phyloP scores from a whole-genome alignment of 495 filamentous ascomycete species.

The Aspergillus haitiensis region DNA sequence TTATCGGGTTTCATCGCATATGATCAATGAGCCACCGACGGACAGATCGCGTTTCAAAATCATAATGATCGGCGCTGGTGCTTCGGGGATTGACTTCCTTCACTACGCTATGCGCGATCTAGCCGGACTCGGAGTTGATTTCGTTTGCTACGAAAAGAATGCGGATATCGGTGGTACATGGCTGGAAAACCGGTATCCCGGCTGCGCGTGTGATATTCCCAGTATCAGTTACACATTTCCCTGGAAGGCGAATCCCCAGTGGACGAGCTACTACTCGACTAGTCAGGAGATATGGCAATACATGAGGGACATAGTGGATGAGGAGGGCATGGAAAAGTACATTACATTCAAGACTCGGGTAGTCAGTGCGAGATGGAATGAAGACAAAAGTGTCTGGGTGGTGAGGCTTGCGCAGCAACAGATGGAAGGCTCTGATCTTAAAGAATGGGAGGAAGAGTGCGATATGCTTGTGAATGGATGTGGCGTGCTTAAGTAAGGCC shows the following conservation, averaged over 20 bases:
- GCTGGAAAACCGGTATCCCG: neutral
- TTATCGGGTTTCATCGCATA: neutral
- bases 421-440: neutral
- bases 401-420: neutral
- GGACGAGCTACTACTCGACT: neutral
- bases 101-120: neutral
- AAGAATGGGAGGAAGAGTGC: constrained; percentile 1
- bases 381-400: neutral
- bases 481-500: constrained; percentile 5
- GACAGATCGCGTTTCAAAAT: neutral
- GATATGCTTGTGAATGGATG: constrained; percentile 10
- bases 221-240: neutral
- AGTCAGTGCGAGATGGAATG: neutral
- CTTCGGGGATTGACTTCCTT: neutral
- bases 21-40: neutral
- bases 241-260: constrained; percentile 1
- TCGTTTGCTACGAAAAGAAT: neutral
- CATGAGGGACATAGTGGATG: neutral
- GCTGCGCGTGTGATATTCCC: neutral
- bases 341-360: neutral
- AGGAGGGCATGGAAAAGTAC: constrained; percentile 1
- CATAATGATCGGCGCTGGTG: neutral
- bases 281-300: constrained; percentile 1
- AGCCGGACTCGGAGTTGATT: neutral
- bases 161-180: neutral